These are phyloP conservation scores for Casuarina equisetifolia DNA, from an alignment of 306 rosid species.

Conservation along the genomic window DNA sequence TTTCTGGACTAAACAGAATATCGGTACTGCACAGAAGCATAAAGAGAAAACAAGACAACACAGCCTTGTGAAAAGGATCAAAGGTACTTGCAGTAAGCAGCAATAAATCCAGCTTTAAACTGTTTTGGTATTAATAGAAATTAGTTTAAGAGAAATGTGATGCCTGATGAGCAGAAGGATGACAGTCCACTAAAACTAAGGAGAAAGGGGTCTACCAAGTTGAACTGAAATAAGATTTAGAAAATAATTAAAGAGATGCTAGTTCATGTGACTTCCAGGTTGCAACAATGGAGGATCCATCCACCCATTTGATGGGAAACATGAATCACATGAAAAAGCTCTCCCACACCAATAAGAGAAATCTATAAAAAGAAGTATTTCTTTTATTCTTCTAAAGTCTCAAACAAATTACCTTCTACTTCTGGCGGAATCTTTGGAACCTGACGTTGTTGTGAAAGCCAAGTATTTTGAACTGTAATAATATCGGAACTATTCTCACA, in stretches of 20 bases:
- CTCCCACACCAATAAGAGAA: too few relatives aligned
- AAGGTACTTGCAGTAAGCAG: background rate
- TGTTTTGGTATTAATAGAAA: background rate
- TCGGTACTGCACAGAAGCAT: background rate
- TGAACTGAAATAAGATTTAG: background rate
- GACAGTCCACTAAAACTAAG: too few relatives aligned
- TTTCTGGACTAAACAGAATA: background rate
- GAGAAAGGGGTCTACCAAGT: background rate
- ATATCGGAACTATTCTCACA: constrained; percentile 79
- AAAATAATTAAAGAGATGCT: background rate
- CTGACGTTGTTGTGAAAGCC: constrained; percentile 71
- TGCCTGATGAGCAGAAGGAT: background rate
- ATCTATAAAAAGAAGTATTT: background rate
- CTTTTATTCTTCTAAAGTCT: too few relatives aligned
- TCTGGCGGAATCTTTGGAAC: constrained; percentile 50
- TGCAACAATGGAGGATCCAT: background rate
- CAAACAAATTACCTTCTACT: constrained; percentile 48
- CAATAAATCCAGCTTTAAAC: background rate
- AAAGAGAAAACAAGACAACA: background rate
- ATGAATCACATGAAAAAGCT: background rate
- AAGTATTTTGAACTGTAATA: constrained; percentile 75
- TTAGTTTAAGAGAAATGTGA: background rate
- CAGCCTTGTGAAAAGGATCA: background rate
- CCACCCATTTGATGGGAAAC: constrained; percentile 1
- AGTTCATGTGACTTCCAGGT: background rate